A percentile compares a stretch with the other conserved stretches of the same genome.
Conservation (phyloP, 805 yeast species). For the Kregervanrija delftensis region DNA sequence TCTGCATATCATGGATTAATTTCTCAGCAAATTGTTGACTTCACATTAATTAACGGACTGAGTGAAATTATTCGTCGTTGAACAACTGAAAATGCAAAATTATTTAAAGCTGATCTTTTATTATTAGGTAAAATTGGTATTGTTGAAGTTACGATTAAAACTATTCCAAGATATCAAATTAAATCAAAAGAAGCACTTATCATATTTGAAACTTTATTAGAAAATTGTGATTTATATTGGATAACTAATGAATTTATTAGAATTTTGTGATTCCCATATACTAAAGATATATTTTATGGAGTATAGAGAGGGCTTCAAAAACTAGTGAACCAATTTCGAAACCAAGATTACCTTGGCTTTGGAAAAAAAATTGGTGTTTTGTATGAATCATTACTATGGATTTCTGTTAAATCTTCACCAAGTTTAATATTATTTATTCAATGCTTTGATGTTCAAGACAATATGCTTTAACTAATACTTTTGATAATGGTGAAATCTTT, state of each 20-base stretch:
- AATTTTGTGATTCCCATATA: conserved; percentile 97
- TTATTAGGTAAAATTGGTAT: conserved; percentile 93
- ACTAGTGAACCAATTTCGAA: conserved; percentile 55
- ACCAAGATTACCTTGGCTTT: conserved; percentile 80
- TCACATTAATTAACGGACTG: conserved; percentile 66
- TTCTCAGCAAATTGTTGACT: conserved; percentile 76
- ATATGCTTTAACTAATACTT: conserved; percentile 68
- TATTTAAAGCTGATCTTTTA: conserved; percentile 76
- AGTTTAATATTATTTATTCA: conserved; percentile 80
- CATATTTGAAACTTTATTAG: conserved; percentile 63
- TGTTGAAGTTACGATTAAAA: conserved; percentile 75
- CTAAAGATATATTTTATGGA: conserved; percentile 75
- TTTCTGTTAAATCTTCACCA: conserved; percentile 68
- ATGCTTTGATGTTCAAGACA: conserved; percentile 74
- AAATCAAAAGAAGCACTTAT: conserved; percentile 78
- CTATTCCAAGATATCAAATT: conserved; percentile 77
- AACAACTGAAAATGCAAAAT: conserved; percentile 49
- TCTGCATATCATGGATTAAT: conserved; percentile 88
- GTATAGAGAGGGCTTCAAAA: conserved; percentile 85
- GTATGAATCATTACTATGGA: conserved; percentile 73
- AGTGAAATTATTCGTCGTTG: conserved; percentile 71
- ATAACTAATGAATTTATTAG: conserved; percentile 84
- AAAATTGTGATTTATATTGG: conserved; percentile 77
- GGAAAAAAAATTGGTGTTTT: conserved; percentile 61
- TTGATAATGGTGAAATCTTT: conserved; percentile 49